Conservation (phyloP, 805 yeast species). For the Candida taoyuanica region DNA sequence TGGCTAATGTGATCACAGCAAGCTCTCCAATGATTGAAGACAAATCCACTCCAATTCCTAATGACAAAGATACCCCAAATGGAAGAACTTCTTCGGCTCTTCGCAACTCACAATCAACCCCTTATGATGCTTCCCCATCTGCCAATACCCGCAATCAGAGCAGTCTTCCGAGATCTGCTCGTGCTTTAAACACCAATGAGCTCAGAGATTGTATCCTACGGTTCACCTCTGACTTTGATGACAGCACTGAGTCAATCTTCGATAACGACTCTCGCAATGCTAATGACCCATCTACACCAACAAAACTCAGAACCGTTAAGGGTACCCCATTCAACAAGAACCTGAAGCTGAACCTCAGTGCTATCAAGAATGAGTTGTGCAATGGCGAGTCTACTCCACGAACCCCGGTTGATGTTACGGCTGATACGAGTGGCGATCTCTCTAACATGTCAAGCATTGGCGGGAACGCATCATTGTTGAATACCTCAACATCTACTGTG, state of each 20-base stretch:
- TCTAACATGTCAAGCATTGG: slow-evolving; percentile 23
- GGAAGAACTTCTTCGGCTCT: slow-evolving; percentile 1
- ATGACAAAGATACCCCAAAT: slow-evolving; percentile 16
- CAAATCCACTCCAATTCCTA: slow-evolving; percentile 23
- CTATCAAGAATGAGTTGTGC: slow-evolving; percentile 4
- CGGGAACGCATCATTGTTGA: slow-evolving; percentile 16
- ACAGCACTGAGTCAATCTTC: slow-evolving; percentile 27
- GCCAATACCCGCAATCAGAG: slow-evolving; percentile 3
- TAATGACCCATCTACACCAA: slow-evolving; percentile 41
- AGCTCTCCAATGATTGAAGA: slow-evolving; percentile 28
- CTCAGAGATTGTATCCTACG: slow-evolving; percentile 36
- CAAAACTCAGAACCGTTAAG: slow-evolving; percentile 28
- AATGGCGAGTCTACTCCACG: slow-evolving; percentile 24
- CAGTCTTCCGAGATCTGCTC: slow-evolving; percentile 23
- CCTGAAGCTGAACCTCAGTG: slow-evolving; percentile 7
- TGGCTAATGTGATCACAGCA: slow-evolving; percentile 28
- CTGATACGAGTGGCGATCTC: slow-evolving; percentile 18
- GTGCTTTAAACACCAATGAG: slow-evolving; percentile 35
- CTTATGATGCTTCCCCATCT: slow-evolving; percentile 23
- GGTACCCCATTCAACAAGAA: slow-evolving; percentile 15
- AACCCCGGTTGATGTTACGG: slow-evolving; percentile 24
- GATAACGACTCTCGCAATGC: slow-evolving; percentile 20
- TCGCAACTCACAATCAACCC: slow-evolving; percentile 11
- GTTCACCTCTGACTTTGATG: slow-evolving; percentile 40
- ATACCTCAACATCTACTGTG: slow-evolving; percentile 22